Percentiles rank a stretch among this genome's conserved stretches.
Evolutionary conservation across 257 asterid genomes (phyloP).

Genomic region (Scutellaria minor): DNA sequence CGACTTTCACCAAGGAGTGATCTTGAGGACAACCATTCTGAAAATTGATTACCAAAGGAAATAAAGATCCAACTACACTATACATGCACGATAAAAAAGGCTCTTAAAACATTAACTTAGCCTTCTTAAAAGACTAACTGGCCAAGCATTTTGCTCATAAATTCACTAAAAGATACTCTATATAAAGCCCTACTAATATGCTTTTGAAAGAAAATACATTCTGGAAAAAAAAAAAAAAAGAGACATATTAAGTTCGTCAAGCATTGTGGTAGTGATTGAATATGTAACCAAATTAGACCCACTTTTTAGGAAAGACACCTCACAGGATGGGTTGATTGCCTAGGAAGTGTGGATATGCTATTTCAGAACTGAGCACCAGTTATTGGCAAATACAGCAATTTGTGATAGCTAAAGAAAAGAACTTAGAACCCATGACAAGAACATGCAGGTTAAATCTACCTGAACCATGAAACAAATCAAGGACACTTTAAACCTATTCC

Average conservation of each 20-base stretch:
- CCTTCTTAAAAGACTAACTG: conserved; percentile 6
- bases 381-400: not conserved
- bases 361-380: conserved; percentile 11
- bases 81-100: not conserved
- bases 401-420: conserved; percentile 11
- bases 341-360: not conserved
- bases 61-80: not conserved
- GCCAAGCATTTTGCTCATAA: conserved; percentile 15
- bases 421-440: conserved; percentile 15
- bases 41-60: conserved; percentile 17
- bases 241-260: not conserved
- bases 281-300: conserved; percentile 15
- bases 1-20: conserved; percentile 11
- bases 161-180: not conserved
- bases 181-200: not conserved
- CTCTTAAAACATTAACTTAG: not conserved
- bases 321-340: not conserved
- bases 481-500: not conserved
- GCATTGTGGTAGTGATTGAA: conserved; percentile 2
- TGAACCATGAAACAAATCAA: conserved; percentile 8
- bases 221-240: not conserved
- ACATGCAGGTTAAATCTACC: conserved; percentile 17
- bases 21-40: conserved; percentile 25
- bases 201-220: not conserved
- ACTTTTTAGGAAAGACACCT: conserved; percentile 10